Evolutionary conservation across 192 early-diverging fungal species (phyloP).

Genomic region (Haplosporangium gracile): DNA sequence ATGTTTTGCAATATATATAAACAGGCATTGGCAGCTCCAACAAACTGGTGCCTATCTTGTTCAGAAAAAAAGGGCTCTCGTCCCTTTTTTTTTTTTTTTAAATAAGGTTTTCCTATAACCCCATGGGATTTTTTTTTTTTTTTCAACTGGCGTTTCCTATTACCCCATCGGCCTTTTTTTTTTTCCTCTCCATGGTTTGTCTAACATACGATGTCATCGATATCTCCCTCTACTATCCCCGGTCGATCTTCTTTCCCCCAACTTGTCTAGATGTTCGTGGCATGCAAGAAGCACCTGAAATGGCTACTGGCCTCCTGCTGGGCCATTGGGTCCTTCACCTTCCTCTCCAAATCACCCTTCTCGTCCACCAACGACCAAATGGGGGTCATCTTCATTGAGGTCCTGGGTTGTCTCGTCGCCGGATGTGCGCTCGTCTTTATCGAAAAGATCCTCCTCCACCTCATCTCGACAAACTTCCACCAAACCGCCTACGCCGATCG

Average conservation of each 20-base stretch:
- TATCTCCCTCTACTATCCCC: not conserved
- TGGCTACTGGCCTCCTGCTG: constrained; percentile 41
- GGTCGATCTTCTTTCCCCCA: not conserved
- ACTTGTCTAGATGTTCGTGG: constrained; percentile 37
- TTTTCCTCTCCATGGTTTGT: not conserved
- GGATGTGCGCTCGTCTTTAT: constrained; percentile 34
- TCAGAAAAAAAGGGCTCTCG: not conserved
- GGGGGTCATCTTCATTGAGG: constrained; percentile 38
- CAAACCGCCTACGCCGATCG: constrained; percentile 75
- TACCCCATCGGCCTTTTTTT: not conserved
- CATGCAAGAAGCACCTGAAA: constrained; percentile 43
- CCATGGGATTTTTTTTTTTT: not conserved
- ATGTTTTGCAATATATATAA: not conserved
- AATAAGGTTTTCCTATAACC: not conserved
- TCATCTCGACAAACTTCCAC: constrained; percentile 74
- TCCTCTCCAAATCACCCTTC: constrained; percentile 36
- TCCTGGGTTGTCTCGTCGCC: constrained; percentile 34
- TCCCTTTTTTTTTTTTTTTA: not conserved
- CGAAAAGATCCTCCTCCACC: constrained; percentile 73
- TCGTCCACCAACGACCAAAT: constrained; percentile 12
- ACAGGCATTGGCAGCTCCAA: not conserved
- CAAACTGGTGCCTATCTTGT: not conserved
- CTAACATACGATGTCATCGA: constrained; percentile 3
- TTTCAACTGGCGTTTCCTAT: not conserved
- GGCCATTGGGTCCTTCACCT: constrained; percentile 47